Conservation (phyloP, 306 rosid genomes). For the Quillaja saponaria region DNA sequence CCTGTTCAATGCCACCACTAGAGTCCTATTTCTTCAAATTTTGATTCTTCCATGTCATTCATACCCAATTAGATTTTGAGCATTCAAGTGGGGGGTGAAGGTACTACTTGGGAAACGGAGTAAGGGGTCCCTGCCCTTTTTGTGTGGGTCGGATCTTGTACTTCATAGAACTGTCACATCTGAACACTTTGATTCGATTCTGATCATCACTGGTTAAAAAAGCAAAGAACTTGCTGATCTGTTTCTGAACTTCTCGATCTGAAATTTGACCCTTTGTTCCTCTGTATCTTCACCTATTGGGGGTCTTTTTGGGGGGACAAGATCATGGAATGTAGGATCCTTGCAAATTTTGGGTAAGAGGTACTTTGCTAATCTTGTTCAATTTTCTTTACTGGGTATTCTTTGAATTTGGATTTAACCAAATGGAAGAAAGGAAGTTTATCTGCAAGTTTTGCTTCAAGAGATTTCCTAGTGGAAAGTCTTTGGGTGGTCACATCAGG, state of each 20-base stretch:
- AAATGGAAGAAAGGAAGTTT: slow-evolving; percentile 54
- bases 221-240: slow-evolving; percentile 53
- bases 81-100: slow-evolving; percentile 30
- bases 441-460: slow-evolving; percentile 71
- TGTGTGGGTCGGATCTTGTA: slow-evolving; percentile 79
- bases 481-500: slow-evolving; percentile 79
- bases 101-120: background rate
- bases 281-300: slow-evolving; percentile 21
- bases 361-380: slow-evolving; percentile 25
- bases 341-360: slow-evolving; percentile 44
- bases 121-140: slow-evolving; percentile 38
- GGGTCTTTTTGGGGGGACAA: slow-evolving; percentile 6
- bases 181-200: slow-evolving; percentile 49
- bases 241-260: slow-evolving; percentile 49
- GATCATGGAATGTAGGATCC: slow-evolving; percentile 43
- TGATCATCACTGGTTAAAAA: slow-evolving; percentile 35
- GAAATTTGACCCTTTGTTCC: slow-evolving; percentile 29
- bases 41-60: slow-evolving; percentile 29
- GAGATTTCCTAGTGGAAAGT: slow-evolving; percentile 70
- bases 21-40: slow-evolving; percentile 38
- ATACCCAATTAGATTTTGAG: slow-evolving; percentile 23
- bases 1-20: slow-evolving; percentile 41
- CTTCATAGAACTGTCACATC: slow-evolving; percentile 74
- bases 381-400: slow-evolving; percentile 17
- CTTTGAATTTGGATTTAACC: slow-evolving; percentile 10